phyloP scores from a whole-genome alignment of 2,329 filamentous ascomycete genomes.

The Davidsoniella neocaledoniae region DNA sequence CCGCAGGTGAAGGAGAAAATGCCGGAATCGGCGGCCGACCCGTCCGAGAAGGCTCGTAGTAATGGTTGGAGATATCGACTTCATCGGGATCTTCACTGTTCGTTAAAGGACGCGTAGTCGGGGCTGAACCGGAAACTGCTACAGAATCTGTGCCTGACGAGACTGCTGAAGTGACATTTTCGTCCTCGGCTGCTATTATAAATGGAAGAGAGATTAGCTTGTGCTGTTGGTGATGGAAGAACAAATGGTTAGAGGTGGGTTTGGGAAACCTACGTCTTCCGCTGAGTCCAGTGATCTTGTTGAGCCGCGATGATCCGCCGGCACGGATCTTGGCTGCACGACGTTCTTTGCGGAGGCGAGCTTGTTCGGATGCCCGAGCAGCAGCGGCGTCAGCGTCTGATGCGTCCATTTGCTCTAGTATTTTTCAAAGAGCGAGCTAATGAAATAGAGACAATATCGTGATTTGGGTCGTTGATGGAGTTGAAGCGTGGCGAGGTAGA shows the following conservation, averaged over 20 bases:
- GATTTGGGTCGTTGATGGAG: not conserved
- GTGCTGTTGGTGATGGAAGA: not conserved
- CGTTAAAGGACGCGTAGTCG: conserved; percentile 16
- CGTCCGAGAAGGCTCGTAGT: conserved; percentile 34
- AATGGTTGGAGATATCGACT: conserved; percentile 63
- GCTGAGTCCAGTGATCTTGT: conserved; percentile 48
- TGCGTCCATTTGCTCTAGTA: conserved; percentile 1
- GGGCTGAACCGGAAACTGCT: not conserved
- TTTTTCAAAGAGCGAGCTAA: no score
- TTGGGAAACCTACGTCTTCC: conserved; percentile 7
- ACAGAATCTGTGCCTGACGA: not conserved
- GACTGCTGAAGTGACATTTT: not conserved
- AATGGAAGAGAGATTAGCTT: no score
- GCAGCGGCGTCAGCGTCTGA: conserved; percentile 30
- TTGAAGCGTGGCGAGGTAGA: no score
- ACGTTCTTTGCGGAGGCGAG: conserved; percentile 60
- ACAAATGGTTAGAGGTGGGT: not conserved
- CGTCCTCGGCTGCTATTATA: not conserved
- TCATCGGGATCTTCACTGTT: conserved; percentile 49
- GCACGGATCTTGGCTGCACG: conserved; percentile 64
- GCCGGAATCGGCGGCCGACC: conserved; percentile 16
- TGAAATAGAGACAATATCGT: not conserved
- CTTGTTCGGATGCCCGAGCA: conserved; percentile 43
- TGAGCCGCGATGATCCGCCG: conserved; percentile 51
- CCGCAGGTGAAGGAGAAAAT: conserved; percentile 19